Conservation (phyloP, 1,284 basidiomycete species). For the Cronartium quercuum region DNA sequence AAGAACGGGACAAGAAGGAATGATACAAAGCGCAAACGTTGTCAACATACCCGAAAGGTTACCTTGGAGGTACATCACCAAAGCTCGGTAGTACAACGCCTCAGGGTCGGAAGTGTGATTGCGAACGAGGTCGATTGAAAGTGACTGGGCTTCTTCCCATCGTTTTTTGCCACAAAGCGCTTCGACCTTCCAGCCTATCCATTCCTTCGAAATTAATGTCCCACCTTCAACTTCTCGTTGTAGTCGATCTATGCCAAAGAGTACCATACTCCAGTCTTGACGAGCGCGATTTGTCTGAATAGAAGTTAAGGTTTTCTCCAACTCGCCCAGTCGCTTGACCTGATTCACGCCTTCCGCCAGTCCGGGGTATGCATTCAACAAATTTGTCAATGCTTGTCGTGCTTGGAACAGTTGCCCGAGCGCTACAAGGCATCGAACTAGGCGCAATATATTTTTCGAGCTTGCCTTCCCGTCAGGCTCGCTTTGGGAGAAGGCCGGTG, state of each 20-base stretch:
- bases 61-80: slow-evolving; percentile 43
- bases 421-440: slow-evolving; percentile 72
- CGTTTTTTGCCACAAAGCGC: slow-evolving; percentile 64
- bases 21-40: slow-evolving; percentile 43
- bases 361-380: slow-evolving; percentile 58
- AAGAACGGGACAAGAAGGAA: slow-evolving; percentile 55
- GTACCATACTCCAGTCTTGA: slow-evolving; percentile 54
- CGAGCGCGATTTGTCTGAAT: slow-evolving; percentile 58
- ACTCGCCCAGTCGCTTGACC: slow-evolving; percentile 56
- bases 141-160: slow-evolving; percentile 63
- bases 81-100: slow-evolving; percentile 44
- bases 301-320: slow-evolving; percentile 64
- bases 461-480: too few species aligned
- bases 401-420: slow-evolving; percentile 62
- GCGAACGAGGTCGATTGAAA: slow-evolving; percentile 60
- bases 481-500: slow-evolving; percentile 58
- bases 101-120: slow-evolving; percentile 18
- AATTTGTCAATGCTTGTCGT: slow-evolving; percentile 55
- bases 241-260: slow-evolving; percentile 49
- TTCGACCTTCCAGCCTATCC: slow-evolving; percentile 71
- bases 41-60: slow-evolving; percentile 41
- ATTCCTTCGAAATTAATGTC: slow-evolving; percentile 58
- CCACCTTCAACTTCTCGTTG: slow-evolving; percentile 65
- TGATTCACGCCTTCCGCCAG: slow-evolving; percentile 63
- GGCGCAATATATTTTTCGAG: slow-evolving; percentile 72